Base-by-base conservation (phyloP, 2,329 filamentous ascomycete genomes). In the Ascochyta pisi region DNA sequence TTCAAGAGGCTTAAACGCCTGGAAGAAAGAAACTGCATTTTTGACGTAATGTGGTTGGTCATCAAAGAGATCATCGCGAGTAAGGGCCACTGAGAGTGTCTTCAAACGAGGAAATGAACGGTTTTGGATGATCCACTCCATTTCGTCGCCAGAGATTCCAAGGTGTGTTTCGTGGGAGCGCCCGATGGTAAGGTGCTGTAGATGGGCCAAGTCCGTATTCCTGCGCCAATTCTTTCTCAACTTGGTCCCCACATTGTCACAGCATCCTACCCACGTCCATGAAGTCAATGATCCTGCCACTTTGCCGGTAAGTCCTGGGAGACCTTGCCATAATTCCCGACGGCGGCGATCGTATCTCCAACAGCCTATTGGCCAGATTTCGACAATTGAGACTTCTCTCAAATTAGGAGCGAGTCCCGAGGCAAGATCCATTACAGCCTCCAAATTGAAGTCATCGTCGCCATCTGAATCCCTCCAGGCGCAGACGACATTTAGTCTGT, bases 321-420 rank as follows among this genome's bases (percentile, higher is more conserved):
- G 64, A 51, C 64, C 53, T 57, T 60, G 50, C 64, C 58, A 67
- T 31, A 37, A 33, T 23, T 54, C 50, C 39, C 37, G 34, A 6
- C 6, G n/a, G 38, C 47, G 45, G 34, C 10, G 6, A 31, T 54
- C 42, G 12, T 29, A 24, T 4, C 12, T n/a, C 26, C 46, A 38
- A 23, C 40, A 27, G 2, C 12, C 22, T 40, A 19, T 27, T 27
- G 26, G 26, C 26, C 26, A 27, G 26, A 27, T 9, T 9, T 27
- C 26, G 9, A 27, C 26, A 27, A 27, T 27, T 9, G 26, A 27
- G 26, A 27, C 26, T 9, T 27, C 26, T 27, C 26, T 54, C 46
- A 6, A 27, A 27, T 62, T 65, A 15, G 65, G 62, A 49, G 63
- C 65, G 57, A 66, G 58, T 29, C 60, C 56, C 53, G 60, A 50